These are phyloP conservation scores for Pleurostoma richardsiae DNA, from an alignment of 2,329 filamentous ascomycete species.

Conservation along the genomic window DNA sequence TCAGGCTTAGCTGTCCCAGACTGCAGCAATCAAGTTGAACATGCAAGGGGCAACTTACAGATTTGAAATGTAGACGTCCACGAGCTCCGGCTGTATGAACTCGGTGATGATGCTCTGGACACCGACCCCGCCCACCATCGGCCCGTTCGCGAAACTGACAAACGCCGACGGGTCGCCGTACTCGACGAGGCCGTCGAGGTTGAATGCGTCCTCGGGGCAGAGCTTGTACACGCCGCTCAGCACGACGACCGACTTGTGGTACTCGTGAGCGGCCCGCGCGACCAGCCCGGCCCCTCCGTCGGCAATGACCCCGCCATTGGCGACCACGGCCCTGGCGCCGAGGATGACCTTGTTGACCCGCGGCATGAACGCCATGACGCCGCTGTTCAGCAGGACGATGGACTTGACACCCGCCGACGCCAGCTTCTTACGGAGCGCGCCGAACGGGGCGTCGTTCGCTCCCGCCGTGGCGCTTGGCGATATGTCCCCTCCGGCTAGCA, in stretches of 20 bases:
- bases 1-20: not conserved
- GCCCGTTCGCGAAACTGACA: constrained; percentile 72
- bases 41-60: constrained; percentile 45
- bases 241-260: constrained; percentile 80
- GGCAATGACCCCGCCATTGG: constrained; percentile 81
- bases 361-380: constrained; percentile 90
- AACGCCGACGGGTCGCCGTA: constrained; percentile 77
- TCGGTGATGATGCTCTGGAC: constrained; percentile 78
- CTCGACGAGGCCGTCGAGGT: constrained; percentile 77
- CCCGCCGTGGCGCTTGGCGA: constrained; percentile 19
- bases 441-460: constrained; percentile 33
- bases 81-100: constrained; percentile 70
- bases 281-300: constrained; percentile 80
- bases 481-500: constrained; percentile 66
- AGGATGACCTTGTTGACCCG: constrained; percentile 93
- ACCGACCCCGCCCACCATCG: constrained; percentile 71
- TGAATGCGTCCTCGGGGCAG: constrained; percentile 81
- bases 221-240: constrained; percentile 91
- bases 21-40: not conserved
- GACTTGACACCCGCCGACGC: constrained; percentile 73
- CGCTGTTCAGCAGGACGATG: constrained; percentile 77
- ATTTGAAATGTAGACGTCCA: constrained; percentile 84
- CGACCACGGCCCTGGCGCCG: constrained; percentile 79
- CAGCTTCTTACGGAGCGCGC: constrained; percentile 70
- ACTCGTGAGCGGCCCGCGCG: constrained; percentile 76